phyloP scores from a whole-genome alignment of 306 rosid genomes.

The Glycyrrhiza uralensis region DNA sequence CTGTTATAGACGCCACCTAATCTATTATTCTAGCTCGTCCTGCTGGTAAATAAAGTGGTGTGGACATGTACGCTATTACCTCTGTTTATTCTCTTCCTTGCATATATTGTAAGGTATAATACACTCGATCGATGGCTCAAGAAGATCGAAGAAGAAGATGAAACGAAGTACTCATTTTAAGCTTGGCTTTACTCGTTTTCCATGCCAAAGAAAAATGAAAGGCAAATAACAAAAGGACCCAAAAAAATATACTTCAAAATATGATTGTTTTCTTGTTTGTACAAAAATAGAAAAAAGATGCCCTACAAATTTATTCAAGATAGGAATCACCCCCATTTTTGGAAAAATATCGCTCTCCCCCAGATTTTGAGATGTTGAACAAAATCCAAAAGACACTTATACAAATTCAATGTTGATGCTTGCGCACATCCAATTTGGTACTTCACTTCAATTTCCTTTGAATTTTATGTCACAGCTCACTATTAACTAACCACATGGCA shows the following conservation, averaged over 20 bases:
- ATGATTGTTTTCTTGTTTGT: slow-evolving; percentile 30
- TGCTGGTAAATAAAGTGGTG: not conserved
- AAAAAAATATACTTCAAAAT: slow-evolving; percentile 25
- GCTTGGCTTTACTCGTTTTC: slow-evolving; percentile 7
- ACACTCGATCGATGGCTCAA: not conserved
- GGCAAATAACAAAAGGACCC: slow-evolving; percentile 23
- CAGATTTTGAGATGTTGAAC: slow-evolving; percentile 36
- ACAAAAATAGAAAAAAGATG: slow-evolving; percentile 17
- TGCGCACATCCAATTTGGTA: not conserved
- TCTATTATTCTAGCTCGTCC: not conserved
- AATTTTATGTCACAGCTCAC: not conserved
- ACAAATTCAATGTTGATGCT: slow-evolving; percentile 28
- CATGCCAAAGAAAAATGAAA: slow-evolving; percentile 21
- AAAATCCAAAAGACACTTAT: slow-evolving; percentile 27
- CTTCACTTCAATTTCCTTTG: slow-evolving; percentile 9
- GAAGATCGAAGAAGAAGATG: not conserved
- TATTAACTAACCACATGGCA: slow-evolving; percentile 12
- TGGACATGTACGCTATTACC: not conserved
- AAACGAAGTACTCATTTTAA: not conserved
- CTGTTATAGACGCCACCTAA: slow-evolving; percentile 3
- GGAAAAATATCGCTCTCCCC: slow-evolving; percentile 38
- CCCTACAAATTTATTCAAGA: slow-evolving; percentile 26
- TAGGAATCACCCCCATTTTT: slow-evolving; percentile 29
- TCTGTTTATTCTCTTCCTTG: not conserved
- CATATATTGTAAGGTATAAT: not conserved